phyloP scores from a whole-genome alignment of 352 stramenopile species.

The Globisporangium paroecandrum region DNA sequence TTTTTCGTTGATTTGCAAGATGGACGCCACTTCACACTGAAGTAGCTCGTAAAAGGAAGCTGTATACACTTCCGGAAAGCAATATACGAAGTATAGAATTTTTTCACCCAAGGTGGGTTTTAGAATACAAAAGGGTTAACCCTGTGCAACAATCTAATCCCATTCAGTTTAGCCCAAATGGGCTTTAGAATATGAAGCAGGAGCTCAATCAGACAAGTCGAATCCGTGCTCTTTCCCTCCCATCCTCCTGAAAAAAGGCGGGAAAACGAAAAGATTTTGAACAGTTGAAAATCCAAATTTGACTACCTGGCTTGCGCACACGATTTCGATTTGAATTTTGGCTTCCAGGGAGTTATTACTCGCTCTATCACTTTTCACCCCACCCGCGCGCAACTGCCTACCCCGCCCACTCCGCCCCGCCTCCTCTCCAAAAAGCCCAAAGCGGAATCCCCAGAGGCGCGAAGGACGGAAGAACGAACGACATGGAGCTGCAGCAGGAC shows the following conservation, averaged over 20 bases:
- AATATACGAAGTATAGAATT: not conserved
- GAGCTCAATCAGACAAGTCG: not conserved
- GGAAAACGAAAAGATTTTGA: not conserved
- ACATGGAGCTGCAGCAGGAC: conserved; percentile 82
- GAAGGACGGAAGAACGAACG: not conserved
- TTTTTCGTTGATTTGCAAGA: conserved; percentile 6
- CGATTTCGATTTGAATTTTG: conserved; percentile 7
- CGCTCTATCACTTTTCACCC: not conserved
- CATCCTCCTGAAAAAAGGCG: conserved; percentile 2
- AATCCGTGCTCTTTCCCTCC: not conserved
- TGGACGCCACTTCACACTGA: not conserved
- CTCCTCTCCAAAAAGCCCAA: not conserved
- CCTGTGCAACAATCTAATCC: not conserved
- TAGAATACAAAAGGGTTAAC: not conserved
- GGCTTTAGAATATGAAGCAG: not conserved
- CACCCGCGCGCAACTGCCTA: not conserved
- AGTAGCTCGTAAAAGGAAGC: not conserved
- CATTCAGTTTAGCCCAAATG: not conserved
- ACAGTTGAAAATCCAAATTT: too few relatives aligned
- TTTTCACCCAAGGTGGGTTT: not conserved
- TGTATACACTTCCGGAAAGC: not conserved
- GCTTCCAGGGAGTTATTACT: not conserved
- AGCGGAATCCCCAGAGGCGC: conserved; percentile 5
- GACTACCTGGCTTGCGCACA: too few relatives aligned
- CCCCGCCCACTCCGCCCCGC: not conserved